Conservation (phyloP, 441 rosid genomes). For the Eugenia klotzschiana region DNA sequence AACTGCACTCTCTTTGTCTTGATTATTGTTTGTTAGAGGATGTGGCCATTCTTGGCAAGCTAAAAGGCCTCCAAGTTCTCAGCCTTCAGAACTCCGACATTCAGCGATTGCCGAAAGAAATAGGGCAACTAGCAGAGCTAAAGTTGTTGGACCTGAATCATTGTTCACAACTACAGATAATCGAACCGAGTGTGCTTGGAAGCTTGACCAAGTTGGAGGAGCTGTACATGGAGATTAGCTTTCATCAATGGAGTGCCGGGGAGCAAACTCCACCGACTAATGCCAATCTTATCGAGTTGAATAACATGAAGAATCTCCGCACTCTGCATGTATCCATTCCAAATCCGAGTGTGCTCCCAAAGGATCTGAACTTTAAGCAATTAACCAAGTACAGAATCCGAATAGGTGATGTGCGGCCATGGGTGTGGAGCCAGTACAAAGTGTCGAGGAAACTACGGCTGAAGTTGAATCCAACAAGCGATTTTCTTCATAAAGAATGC, state of each 20-base stretch:
- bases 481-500: not conserved
- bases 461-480: rapidly evolving
- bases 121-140: rapidly evolving
- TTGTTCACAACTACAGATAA: not conserved
- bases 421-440: too few relatives aligned
- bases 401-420: rapidly evolving
- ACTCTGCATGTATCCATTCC: not conserved
- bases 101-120: not conserved
- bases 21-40: not conserved
- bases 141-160: rapidly evolving
- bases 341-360: rapidly evolving
- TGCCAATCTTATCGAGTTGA: not conserved
- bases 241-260: rapidly evolving
- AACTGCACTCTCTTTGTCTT: not conserved
- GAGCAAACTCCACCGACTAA: not conserved
- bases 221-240: not conserved
- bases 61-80: not conserved
- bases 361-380: rapidly evolving
- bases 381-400: not conserved
- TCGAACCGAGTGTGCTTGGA: not conserved
- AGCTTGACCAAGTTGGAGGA: not conserved
- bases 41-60: not conserved
- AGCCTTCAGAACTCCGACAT: rapidly evolving
- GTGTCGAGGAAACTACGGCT: too few relatives aligned
- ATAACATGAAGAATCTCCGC: rapidly evolving